Percentiles rank a stretch among this genome's conserved stretches.
Evolutionary conservation across 2,329 filamentous ascomycete genomes (phyloP).

Genomic region (Xylariaceae sp.): DNA sequence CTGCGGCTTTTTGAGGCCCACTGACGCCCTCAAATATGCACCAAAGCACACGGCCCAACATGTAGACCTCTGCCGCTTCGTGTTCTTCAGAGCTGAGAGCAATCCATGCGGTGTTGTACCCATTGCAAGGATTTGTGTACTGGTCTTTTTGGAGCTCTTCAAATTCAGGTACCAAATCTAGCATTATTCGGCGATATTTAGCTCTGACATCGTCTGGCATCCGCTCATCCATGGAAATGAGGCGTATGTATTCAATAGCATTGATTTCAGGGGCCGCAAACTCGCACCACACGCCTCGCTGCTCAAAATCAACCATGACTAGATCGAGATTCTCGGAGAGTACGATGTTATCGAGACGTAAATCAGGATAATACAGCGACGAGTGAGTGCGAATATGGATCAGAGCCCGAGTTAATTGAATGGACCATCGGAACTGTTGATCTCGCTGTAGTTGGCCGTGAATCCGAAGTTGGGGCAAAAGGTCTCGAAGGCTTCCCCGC

Average conservation of each 20-base stretch:
- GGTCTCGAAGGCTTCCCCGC: conserved; percentile 53
- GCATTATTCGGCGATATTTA: conserved; percentile 40
- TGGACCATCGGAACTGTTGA: conserved; percentile 51
- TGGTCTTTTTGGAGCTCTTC: conserved; percentile 38
- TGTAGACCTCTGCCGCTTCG: conserved; percentile 58
- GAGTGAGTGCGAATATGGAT: conserved; percentile 45
- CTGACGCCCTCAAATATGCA: conserved; percentile 59
- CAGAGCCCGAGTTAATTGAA: conserved; percentile 49
- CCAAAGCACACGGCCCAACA: conserved; percentile 59
- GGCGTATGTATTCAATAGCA: conserved; percentile 53
- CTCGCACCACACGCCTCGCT: conserved; percentile 60
- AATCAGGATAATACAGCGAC: conserved; percentile 52
- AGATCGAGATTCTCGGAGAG: conserved; percentile 44
- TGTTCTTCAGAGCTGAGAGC: conserved; percentile 48
- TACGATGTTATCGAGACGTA: conserved; percentile 58
- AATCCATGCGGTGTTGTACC: conserved; percentile 56
- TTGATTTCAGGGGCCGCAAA: conserved; percentile 59
- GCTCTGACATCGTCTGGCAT: conserved; percentile 37
- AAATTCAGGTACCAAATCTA: conserved; percentile 45
- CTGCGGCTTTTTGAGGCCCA: conserved; percentile 52
- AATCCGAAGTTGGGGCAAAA: conserved; percentile 48
- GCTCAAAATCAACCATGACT: conserved; percentile 60
- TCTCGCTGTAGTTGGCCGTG: conserved; percentile 39
- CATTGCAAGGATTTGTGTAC: conserved; percentile 44
- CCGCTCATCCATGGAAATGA: conserved; percentile 48